Evolutionary conservation across 345 rosid species (phyloP).

Genomic region (Populus alba): DNA sequence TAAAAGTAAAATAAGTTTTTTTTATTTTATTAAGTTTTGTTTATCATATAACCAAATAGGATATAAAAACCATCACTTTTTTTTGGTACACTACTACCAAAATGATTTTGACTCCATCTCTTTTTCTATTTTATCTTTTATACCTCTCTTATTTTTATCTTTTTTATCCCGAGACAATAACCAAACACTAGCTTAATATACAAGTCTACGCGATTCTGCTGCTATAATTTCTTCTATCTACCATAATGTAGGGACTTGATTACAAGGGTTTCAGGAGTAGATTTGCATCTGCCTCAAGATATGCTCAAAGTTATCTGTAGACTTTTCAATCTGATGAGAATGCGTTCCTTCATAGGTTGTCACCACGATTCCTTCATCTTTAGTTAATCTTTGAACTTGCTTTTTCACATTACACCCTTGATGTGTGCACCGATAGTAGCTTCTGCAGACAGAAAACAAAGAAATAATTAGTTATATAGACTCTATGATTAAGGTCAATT

Average conservation of each 20-base stretch:
- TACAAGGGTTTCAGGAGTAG: neutral
- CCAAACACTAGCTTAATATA: too few relatives aligned
- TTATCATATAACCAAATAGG: too few relatives aligned
- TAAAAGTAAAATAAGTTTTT: too few relatives aligned
- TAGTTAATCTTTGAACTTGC: conserved; percentile 32
- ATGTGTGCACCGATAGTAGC: conserved; percentile 34
- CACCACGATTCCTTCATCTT: conserved; percentile 28
- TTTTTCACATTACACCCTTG: conserved; percentile 35
- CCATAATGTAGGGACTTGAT: neutral
- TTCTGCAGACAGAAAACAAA: conserved; percentile 11
- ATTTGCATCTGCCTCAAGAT: conserved; percentile 35
- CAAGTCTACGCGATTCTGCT: too few relatives aligned
- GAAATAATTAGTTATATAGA: too few relatives aligned
- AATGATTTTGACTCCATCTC: too few relatives aligned
- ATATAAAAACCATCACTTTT: too few relatives aligned
- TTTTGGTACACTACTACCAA: too few relatives aligned
- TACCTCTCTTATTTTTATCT: too few relatives aligned
- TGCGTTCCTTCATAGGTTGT: conserved; percentile 37
- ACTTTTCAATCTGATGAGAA: conserved; percentile 28
- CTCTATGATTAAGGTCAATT: neutral
- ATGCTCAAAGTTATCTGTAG: conserved; percentile 35
- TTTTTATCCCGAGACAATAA: too few relatives aligned
- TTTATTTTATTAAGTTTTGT: too few relatives aligned
- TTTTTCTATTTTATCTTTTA: too few relatives aligned
- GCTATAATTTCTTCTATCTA: neutral